phyloP scores from a whole-genome alignment of 2,329 filamentous ascomycete genomes.

The Colletotrichum sp. region DNA sequence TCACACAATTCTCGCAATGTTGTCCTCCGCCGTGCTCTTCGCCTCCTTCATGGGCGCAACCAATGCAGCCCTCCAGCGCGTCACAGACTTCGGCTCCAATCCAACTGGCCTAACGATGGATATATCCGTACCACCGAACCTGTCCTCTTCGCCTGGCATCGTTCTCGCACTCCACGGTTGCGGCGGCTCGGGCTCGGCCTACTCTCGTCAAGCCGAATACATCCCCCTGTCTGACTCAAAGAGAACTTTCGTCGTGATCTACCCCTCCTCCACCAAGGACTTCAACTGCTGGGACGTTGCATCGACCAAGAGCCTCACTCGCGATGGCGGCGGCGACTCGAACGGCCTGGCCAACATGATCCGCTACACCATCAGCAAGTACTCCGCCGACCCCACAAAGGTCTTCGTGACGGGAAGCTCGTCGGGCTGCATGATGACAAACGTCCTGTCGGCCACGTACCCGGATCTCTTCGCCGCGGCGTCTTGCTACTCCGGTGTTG shows the following conservation, averaged over 20 bases:
- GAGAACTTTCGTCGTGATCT: slow-evolving; percentile 47
- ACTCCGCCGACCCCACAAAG: slow-evolving; percentile 46
- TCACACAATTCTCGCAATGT: neutral
- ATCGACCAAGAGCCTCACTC: slow-evolving; percentile 45
- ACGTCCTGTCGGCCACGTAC: slow-evolving; percentile 38
- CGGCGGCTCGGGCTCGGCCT: slow-evolving; percentile 17
- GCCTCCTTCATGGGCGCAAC: neutral
- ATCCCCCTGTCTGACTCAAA: slow-evolving; percentile 41
- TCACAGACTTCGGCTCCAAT: slow-evolving; percentile 17
- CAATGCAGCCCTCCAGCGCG: slow-evolving; percentile 2
- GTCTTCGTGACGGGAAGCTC: slow-evolving; percentile 50
- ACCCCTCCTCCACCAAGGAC: slow-evolving; percentile 27
- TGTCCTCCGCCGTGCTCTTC: neutral
- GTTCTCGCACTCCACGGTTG: slow-evolving; percentile 21
- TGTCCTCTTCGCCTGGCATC: slow-evolving; percentile 5
- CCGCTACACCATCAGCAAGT: slow-evolving; percentile 47
- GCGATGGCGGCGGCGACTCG: slow-evolving; percentile 53
- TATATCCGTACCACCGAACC: slow-evolving; percentile 9
- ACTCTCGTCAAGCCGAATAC: slow-evolving; percentile 10
- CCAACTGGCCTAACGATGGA: slow-evolving; percentile 21
- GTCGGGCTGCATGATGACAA: slow-evolving; percentile 41
- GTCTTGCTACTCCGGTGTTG: slow-evolving; percentile 35
- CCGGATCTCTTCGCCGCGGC: slow-evolving; percentile 39
- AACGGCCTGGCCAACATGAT: slow-evolving; percentile 57
- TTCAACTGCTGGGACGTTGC: slow-evolving; percentile 57